Evolutionary conservation across 805 yeast species (phyloP).

Genomic region (Suhomyces prunicola): DNA sequence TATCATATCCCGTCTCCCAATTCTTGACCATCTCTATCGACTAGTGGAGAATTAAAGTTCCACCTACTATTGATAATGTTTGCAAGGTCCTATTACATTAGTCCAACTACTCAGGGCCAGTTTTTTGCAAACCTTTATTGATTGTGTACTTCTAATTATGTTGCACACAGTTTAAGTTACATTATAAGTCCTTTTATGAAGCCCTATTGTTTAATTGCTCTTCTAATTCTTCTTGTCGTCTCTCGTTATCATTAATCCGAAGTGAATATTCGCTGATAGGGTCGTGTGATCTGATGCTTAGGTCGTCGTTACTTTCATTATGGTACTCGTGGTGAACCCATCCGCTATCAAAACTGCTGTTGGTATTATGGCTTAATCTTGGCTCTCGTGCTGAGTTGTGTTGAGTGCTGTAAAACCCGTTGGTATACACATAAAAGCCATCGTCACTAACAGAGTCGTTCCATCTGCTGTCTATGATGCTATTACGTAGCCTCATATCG

Average conservation of each 20-base stretch:
- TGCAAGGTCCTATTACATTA: too few species aligned
- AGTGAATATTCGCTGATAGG: not conserved
- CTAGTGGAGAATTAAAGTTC: too few species aligned
- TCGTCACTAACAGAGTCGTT: constrained; percentile 36
- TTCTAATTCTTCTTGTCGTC: not conserved
- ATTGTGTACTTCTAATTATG: too few species aligned
- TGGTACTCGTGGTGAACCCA: constrained; percentile 13
- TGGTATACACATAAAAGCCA: constrained; percentile 42
- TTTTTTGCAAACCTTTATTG: too few species aligned
- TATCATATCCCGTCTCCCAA: too few species aligned
- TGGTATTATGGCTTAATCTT: constrained; percentile 1
- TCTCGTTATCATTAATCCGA: not conserved
- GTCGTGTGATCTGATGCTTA: constrained; percentile 9
- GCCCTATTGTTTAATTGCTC: not conserved
- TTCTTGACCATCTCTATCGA: too few species aligned
- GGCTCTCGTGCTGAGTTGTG: constrained; percentile 13
- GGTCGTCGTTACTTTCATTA: constrained; percentile 10
- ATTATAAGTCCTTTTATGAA: too few species aligned
- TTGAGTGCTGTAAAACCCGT: constrained; percentile 34
- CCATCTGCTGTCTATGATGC: constrained; percentile 8
- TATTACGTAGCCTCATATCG: constrained; percentile 30
- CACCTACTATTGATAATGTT: too few species aligned
- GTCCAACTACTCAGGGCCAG: too few species aligned
- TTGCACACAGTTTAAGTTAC: too few species aligned
- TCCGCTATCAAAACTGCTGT: constrained; percentile 14